Conservation (phyloP, 176 grass and related monocot genomes). For the Zea mays region DNA sequence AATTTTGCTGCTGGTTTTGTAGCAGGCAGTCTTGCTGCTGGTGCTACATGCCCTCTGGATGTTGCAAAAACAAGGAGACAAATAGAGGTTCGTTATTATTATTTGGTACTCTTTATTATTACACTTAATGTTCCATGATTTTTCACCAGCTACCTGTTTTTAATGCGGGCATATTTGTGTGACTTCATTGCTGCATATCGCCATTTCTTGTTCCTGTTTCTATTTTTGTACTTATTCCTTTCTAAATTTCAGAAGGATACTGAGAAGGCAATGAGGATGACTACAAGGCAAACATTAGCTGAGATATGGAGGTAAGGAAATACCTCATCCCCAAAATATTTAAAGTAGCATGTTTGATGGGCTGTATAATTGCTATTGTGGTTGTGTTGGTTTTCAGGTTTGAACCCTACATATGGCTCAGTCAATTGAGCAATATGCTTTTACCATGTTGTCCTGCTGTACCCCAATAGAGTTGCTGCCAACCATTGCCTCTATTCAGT, state of each 20-base stretch:
- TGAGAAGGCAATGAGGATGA: conserved; percentile 83
- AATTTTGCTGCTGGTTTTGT: conserved; percentile 94
- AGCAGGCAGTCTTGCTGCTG: conserved; percentile 89
- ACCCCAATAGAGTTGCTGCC: background rate
- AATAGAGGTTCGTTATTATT: conserved; percentile 76
- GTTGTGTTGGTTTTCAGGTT: background rate
- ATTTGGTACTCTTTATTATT: background rate
- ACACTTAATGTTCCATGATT: conserved; percentile 14
- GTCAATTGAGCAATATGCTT: background rate
- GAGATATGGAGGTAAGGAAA: conserved; percentile 83
- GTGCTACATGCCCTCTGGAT: conserved; percentile 95
- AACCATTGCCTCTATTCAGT: too few species aligned
- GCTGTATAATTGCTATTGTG: conserved; percentile 1
- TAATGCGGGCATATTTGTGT: background rate
- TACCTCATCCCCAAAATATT: conserved; percentile 4
- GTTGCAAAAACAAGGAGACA: conserved; percentile 95
- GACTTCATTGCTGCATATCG: background rate
- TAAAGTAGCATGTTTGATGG: background rate
- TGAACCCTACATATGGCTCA: background rate
- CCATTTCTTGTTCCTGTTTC: conserved; percentile 12
- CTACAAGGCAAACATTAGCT: conserved; percentile 73
- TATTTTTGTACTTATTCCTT: background rate
- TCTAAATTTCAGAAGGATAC: conserved; percentile 72
- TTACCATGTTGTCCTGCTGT: background rate
- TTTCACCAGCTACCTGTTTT: conserved; percentile 20